These are phyloP conservation scores for Gnomoniopsis sp. DNA, from an alignment of 2,329 filamentous ascomycete species.

Conservation along the genomic window DNA sequence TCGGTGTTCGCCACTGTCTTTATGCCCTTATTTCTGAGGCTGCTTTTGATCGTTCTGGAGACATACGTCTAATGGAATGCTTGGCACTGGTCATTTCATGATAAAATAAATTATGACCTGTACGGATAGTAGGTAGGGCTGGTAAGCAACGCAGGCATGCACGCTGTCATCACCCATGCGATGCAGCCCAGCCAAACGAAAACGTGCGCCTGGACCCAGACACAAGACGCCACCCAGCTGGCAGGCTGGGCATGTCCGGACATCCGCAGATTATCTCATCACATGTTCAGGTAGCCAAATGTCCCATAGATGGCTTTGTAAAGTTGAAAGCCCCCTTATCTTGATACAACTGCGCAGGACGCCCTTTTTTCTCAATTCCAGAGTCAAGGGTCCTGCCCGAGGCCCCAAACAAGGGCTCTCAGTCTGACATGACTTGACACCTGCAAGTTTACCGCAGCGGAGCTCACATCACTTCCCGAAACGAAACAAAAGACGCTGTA, in stretches of 20 bases:
- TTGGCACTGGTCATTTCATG: too few species aligned
- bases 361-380: background rate
- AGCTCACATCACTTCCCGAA: slow-evolving; percentile 10
- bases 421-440: background rate
- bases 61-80: background rate
- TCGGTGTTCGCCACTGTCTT: background rate
- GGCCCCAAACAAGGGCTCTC: background rate
- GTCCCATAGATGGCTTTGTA: background rate
- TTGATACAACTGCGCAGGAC: background rate
- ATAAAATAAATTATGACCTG: too few species aligned
- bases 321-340: background rate
- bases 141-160: background rate
- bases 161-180: background rate
- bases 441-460: slow-evolving; percentile 5
- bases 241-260: too few species aligned
- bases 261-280: too few species aligned
- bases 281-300: background rate
- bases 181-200: background rate
- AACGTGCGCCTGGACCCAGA: background rate
- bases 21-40: background rate
- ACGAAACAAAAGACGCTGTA: slow-evolving; percentile 8
- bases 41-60: background rate
- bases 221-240: too few species aligned
- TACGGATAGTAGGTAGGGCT: background rate
- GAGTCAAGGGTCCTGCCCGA: slow-evolving; percentile 1